A percentile compares a stretch with the other conserved stretches of the same genome.
These are phyloP conservation scores for Nelumbo lutea DNA, from an alignment of 164 flowering plant genomes.

Conservation along the genomic window DNA sequence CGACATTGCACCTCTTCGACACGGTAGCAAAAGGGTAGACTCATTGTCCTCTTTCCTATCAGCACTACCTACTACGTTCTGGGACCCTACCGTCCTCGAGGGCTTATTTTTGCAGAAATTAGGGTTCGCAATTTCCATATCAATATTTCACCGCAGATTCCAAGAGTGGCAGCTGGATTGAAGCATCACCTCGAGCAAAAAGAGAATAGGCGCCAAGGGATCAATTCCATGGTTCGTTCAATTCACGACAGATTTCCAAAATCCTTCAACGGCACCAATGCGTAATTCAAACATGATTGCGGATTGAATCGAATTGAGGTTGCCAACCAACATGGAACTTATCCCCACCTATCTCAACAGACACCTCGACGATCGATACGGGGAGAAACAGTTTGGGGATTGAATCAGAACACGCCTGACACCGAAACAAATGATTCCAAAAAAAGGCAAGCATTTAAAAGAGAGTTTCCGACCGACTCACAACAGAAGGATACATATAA, in stretches of 20 bases:
- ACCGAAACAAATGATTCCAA: too few relatives aligned
- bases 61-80: constrained; percentile 6
- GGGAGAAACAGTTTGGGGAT: too few relatives aligned
- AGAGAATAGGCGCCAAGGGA: neutral
- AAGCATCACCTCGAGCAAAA: neutral
- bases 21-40: constrained; percentile 18
- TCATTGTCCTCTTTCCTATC: constrained; percentile 16
- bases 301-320: neutral
- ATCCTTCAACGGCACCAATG: neutral
- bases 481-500: too few relatives aligned
- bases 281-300: neutral
- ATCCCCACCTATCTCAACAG: neutral
- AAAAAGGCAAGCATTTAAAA: too few relatives aligned
- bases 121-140: constrained; percentile 8
- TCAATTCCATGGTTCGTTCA: neutral
- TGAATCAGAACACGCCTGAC: too few relatives aligned
- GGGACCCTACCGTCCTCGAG: neutral
- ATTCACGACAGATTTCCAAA: too few relatives aligned
- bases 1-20: constrained; percentile 29
- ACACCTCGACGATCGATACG: too few relatives aligned
- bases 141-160: constrained; percentile 12
- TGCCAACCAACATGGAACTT: neutral
- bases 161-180: neutral
- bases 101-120: constrained; percentile 7
- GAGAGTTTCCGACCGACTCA: too few relatives aligned